Evolutionary conservation across 192 early-diverging fungal genomes (phyloP).

Genomic region (Gorgonomyces haynaldii): DNA sequence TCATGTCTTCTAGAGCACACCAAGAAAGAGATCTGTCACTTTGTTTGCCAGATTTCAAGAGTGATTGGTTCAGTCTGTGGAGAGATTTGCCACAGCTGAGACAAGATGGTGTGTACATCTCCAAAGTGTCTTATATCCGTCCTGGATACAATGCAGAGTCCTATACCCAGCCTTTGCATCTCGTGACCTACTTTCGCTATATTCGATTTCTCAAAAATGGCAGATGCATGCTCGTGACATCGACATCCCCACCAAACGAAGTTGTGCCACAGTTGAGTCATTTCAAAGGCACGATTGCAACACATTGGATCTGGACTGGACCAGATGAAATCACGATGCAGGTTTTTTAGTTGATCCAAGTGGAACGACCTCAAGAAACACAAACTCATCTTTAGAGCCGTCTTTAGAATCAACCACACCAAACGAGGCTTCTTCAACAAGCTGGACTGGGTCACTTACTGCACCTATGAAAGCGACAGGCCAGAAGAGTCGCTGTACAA

Average conservation of each 20-base stretch:
- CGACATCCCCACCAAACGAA: not conserved
- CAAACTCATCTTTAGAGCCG: not conserved
- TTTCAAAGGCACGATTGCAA: not conserved
- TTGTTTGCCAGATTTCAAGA: not conserved
- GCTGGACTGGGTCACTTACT: slow-evolving; percentile 2
- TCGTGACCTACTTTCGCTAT: slow-evolving; percentile 7
- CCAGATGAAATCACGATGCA: slow-evolving; percentile 1
- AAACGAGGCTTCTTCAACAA: not conserved
- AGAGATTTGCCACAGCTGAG: not conserved
- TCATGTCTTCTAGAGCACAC: not conserved
- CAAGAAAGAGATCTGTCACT: not conserved
- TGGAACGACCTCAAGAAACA: slow-evolving; percentile 3
- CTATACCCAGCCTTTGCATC: not conserved
- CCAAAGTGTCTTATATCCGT: not conserved
- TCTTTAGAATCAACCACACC: not conserved
- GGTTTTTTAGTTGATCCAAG: not conserved
- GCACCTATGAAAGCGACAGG: not conserved
- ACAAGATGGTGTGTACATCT: slow-evolving; percentile 5
- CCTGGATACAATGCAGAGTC: not conserved
- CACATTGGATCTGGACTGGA: not conserved
- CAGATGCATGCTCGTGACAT: not conserved
- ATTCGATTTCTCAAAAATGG: slow-evolving; percentile 1
- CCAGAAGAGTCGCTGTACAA: slow-evolving; percentile 1
- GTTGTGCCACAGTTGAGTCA: not conserved
- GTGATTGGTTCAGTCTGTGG: slow-evolving; percentile 2